Conservation (phyloP, 1,284 basidiomycete genomes). For the Rhodotorula glutinis region DNA sequence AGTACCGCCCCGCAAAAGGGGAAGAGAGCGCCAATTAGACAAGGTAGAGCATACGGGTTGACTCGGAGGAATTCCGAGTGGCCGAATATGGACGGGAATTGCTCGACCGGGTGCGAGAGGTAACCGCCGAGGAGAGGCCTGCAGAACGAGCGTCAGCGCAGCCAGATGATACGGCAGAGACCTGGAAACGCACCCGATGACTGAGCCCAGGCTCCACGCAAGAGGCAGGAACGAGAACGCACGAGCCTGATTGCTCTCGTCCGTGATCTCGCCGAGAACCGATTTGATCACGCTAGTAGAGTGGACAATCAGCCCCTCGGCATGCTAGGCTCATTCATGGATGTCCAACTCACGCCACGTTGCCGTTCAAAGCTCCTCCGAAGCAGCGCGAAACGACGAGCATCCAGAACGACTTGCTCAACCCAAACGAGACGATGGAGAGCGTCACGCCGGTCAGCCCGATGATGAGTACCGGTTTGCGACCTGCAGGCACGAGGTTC, state of each 20-base stretch:
- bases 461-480: conserved; percentile 50
- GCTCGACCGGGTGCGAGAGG: conserved; percentile 44
- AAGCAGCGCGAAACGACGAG: conserved; percentile 47
- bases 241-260: conserved; percentile 41
- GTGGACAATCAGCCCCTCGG: background rate
- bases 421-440: conserved; percentile 48
- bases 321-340: too few relatives aligned
- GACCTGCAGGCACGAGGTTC: too few relatives aligned
- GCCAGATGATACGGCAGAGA: too few relatives aligned
- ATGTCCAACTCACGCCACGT: conserved; percentile 32
- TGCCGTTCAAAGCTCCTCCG: conserved; percentile 45
- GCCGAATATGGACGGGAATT: conserved; percentile 41
- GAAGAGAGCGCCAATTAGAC: conserved; percentile 45
- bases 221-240: conserved; percentile 42
- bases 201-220: conserved; percentile 37
- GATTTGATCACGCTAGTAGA: conserved; percentile 39
- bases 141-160: background rate
- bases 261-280: conserved; percentile 45
- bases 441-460: conserved; percentile 48
- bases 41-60: conserved; percentile 50
- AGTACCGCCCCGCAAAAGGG: conserved; percentile 44
- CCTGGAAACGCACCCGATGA: conserved; percentile 30
- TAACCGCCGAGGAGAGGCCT: conserved; percentile 43
- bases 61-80: conserved; percentile 35
- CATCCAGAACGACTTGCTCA: conserved; percentile 45